These are phyloP conservation scores for Hevea brasiliensis DNA, from an alignment of 345 rosid genomes.

Conservation along the genomic window DNA sequence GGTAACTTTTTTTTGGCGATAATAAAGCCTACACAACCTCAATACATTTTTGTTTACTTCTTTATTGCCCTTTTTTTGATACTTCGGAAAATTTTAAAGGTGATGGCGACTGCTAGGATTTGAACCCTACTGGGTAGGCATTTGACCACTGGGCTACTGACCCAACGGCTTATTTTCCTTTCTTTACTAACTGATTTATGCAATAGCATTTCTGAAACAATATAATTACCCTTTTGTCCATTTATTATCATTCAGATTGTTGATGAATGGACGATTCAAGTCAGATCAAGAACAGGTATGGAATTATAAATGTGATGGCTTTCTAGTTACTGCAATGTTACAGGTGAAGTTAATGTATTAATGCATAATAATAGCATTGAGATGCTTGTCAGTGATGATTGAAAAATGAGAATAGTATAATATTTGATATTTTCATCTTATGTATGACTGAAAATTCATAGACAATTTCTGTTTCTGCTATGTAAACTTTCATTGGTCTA, in stretches of 20 bases:
- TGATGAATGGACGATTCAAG: slow-evolving; percentile 84
- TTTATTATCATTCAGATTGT: slow-evolving; percentile 49
- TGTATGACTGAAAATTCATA: background rate
- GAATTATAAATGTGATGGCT: background rate
- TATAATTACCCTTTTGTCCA: background rate
- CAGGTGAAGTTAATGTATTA: background rate
- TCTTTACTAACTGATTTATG: background rate
- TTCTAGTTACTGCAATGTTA: background rate
- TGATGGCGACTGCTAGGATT: too few species aligned
- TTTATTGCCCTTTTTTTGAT: background rate
- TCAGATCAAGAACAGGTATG: slow-evolving; percentile 68
- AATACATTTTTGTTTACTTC: background rate
- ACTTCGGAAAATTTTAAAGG: too few species aligned
- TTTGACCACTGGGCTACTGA: too few species aligned
- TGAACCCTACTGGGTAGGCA: too few species aligned
- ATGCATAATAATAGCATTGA: background rate
- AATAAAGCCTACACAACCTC: slow-evolving; percentile 19
- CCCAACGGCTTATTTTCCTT: too few species aligned
- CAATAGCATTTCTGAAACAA: background rate
- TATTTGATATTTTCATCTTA: background rate
- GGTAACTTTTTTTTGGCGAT: slow-evolving; percentile 22
- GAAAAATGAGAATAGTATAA: background rate
- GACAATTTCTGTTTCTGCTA: background rate
- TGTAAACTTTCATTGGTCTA: background rate
- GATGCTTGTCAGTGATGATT: background rate